A percentile compares a stretch with the other conserved stretches of the same genome.
phyloP scores from a whole-genome alignment of 176 grass and related monocot genomes.

The Triticum turgidum region DNA sequence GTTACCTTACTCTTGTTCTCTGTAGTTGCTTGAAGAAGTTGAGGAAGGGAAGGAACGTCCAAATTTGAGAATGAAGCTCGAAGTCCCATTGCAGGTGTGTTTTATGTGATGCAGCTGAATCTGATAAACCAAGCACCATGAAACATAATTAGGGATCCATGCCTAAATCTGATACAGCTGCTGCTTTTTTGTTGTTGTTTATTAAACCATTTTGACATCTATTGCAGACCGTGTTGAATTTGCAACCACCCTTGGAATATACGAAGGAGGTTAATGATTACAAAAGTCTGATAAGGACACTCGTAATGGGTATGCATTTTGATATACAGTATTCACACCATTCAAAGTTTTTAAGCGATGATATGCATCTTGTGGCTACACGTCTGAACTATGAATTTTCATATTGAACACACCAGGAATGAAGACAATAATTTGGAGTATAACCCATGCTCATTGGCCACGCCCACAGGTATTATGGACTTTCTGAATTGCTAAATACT shows the following conservation, averaged over 20 bases:
- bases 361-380: not conserved
- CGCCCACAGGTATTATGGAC: slow-evolving; percentile 68
- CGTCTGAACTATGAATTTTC: slow-evolving; percentile 24
- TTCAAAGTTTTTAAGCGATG: slow-evolving; percentile 21
- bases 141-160: not conserved
- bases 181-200: slow-evolving; percentile 17
- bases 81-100: slow-evolving; percentile 91
- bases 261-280: slow-evolving; percentile 95
- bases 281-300: slow-evolving; percentile 95
- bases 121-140: not conserved
- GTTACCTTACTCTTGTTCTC: slow-evolving; percentile 34
- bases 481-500: slow-evolving; percentile 7
- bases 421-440: slow-evolving; percentile 99
- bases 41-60: slow-evolving; percentile 88
- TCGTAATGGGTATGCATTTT: slow-evolving; percentile 81
- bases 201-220: slow-evolving; percentile 18
- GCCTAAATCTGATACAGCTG: slow-evolving; percentile 8
- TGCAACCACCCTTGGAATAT: slow-evolving; percentile 93
- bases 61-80: slow-evolving; percentile 95
- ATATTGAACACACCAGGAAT: slow-evolving; percentile 63
- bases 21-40: slow-evolving; percentile 95
- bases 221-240: slow-evolving; percentile 90
- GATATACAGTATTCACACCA: slow-evolving; percentile 6
- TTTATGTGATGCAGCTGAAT: not conserved
- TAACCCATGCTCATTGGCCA: slow-evolving; percentile 89